phyloP scores from a whole-genome alignment of 139 green algal genomes.

The Marvania coccoides region DNA sequence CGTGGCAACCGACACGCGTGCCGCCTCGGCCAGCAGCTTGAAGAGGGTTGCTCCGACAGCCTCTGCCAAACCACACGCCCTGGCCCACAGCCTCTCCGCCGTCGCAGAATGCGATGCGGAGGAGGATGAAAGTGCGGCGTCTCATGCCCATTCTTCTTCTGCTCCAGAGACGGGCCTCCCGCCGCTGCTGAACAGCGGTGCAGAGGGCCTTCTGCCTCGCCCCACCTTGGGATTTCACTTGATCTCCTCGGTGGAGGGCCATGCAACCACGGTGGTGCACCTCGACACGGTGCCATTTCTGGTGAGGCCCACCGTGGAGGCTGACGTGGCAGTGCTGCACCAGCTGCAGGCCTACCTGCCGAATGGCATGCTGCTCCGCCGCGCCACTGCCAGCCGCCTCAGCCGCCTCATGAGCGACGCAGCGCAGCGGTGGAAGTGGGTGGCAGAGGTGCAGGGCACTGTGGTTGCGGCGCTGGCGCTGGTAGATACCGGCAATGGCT shows the following conservation, averaged over 20 bases:
- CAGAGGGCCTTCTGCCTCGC: slow-evolving; percentile 2
- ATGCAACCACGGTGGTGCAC: not conserved
- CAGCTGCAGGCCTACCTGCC: not conserved
- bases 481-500: not conserved
- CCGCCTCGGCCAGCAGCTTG: not conserved
- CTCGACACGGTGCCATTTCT: slow-evolving; percentile 16
- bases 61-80: too few species aligned
- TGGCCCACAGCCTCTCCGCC: not conserved
- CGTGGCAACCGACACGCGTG: not conserved
- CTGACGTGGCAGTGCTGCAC: not conserved
- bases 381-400: not conserved
- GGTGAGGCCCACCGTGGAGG: not conserved
- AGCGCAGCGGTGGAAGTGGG: slow-evolving; percentile 1
- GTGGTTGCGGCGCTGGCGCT: slow-evolving; percentile 9
- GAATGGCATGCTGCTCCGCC: not conserved
- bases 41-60: too few species aligned
- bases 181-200: too few species aligned
- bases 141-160: too few species aligned
- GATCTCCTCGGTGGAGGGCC: not conserved
- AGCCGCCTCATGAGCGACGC: not conserved
- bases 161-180: too few species aligned
- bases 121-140: not conserved
- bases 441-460: slow-evolving; percentile 6
- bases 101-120: not conserved
- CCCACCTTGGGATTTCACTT: slow-evolving; percentile 8